Conservation (phyloP, 805 yeast species). For the Kluyveromyces nonfermentans region DNA sequence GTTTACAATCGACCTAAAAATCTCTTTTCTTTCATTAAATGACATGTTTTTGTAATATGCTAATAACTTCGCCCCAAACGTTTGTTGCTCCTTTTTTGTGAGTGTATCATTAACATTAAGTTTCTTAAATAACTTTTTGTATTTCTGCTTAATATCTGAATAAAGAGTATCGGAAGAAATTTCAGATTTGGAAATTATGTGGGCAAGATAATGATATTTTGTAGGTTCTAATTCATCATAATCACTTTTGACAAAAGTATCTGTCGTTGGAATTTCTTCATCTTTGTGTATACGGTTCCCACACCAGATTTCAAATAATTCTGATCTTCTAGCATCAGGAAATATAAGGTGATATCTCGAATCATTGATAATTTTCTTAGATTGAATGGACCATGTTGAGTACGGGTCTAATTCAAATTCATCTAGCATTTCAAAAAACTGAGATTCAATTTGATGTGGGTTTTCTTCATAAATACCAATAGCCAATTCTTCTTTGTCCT, state of each 20-base stretch:
- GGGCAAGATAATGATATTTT: constrained; percentile 26
- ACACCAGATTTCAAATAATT: constrained; percentile 41
- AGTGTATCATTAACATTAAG: constrained; percentile 17
- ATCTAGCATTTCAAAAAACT: constrained; percentile 31
- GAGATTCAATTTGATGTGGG: constrained; percentile 4
- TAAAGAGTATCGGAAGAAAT: constrained; percentile 17
- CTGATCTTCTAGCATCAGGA: constrained; percentile 29
- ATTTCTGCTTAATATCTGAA: constrained; percentile 18
- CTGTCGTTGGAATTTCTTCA: constrained; percentile 4
- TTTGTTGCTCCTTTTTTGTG: constrained; percentile 17
- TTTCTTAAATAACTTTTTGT: constrained; percentile 18
- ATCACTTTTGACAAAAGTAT: constrained; percentile 9
- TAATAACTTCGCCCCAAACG: constrained; percentile 18
- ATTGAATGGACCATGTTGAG: constrained; percentile 40
- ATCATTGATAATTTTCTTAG: constrained; percentile 34
- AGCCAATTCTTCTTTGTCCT: constrained; percentile 7
- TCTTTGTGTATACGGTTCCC: constrained; percentile 5
- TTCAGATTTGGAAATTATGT: constrained; percentile 20
- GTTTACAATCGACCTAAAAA: constrained; percentile 11
- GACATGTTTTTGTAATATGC: constrained; percentile 21
- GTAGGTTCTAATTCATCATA: constrained; percentile 17
- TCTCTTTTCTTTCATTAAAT: constrained; percentile 9
- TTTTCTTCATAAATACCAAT: constrained; percentile 10
- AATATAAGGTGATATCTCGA: constrained; percentile 31
- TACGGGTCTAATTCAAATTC: constrained; percentile 33